Evolutionary conservation across 176 grass and related monocot genomes (phyloP).

Genomic region (Zoysia japonica): DNA sequence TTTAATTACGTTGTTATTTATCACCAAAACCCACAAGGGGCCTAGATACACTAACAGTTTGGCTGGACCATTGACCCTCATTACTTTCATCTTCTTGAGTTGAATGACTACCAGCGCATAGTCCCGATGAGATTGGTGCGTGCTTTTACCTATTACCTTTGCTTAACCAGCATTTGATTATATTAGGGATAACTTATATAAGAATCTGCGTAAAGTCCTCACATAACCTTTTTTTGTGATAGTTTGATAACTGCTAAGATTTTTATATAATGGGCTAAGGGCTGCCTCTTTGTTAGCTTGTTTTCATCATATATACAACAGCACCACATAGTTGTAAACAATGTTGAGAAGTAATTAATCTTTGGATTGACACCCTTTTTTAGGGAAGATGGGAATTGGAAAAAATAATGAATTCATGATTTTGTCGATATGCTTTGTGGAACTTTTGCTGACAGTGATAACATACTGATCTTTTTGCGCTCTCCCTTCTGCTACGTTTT

Average conservation of each 20-base stretch:
- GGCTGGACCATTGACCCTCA: neutral
- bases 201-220: too few relatives aligned
- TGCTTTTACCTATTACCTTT: neutral
- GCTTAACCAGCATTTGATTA: neutral
- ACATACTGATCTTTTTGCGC: neutral
- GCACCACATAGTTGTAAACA: neutral
- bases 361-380: neutral
- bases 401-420: neutral
- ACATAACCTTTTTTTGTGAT: too few relatives aligned
- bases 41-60: neutral
- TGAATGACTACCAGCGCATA: constrained; percentile 12
- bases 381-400: neutral
- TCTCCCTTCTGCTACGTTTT: neutral
- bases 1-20: too few relatives aligned
- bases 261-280: too few relatives aligned
- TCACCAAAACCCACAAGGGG: too few relatives aligned
- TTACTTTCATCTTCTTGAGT: neutral
- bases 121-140: neutral
- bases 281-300: neutral
- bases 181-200: neutral
- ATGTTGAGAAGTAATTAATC: neutral
- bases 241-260: too few relatives aligned
- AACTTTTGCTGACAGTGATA: neutral
- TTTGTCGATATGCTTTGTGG: neutral
- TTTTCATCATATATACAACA: neutral